Conservation (phyloP, 768 basidiomycete genomes). For the Mycena maculata region DNA sequence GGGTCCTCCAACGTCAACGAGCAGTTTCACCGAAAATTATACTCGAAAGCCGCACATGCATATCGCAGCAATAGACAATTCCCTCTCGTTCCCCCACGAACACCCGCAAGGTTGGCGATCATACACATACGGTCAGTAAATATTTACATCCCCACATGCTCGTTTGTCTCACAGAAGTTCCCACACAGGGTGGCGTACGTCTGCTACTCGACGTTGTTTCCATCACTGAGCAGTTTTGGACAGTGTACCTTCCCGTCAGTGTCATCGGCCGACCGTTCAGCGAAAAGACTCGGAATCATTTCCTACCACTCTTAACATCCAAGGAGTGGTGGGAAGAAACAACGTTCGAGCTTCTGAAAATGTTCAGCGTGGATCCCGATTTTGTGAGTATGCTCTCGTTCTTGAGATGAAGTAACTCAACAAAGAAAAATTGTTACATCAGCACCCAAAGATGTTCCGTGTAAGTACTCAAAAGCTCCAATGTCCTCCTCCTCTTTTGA, state of each 20-base stretch:
- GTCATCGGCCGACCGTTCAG: constrained; percentile 89
- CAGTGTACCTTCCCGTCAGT: constrained; percentile 82
- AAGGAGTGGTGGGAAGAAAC: constrained; percentile 94
- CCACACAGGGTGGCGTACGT: constrained; percentile 56
- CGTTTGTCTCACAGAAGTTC: neutral
- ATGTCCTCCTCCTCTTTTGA: constrained; percentile 14
- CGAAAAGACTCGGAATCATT: constrained; percentile 82
- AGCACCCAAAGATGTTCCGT: constrained; percentile 88
- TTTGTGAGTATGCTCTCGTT: constrained; percentile 50
- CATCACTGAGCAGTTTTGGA: neutral
- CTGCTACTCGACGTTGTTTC: neutral
- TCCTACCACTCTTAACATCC: constrained; percentile 84
- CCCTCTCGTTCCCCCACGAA: constrained; percentile 90
- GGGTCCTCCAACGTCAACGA: constrained; percentile 43
- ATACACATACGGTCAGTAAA: constrained; percentile 75
- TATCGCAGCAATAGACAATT: constrained; percentile 87
- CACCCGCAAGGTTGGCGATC: constrained; percentile 84
- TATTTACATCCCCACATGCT: neutral
- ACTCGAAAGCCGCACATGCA: constrained; percentile 83
- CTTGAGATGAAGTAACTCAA: neutral
- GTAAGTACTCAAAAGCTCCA: constrained; percentile 53
- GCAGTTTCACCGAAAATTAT: constrained; percentile 51
- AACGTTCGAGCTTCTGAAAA: constrained; percentile 76
- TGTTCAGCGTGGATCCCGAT: constrained; percentile 86
- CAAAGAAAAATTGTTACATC: neutral